These are phyloP conservation scores for Monascus ruber DNA, from an alignment of 2,329 filamentous ascomycete genomes.

Conservation along the genomic window DNA sequence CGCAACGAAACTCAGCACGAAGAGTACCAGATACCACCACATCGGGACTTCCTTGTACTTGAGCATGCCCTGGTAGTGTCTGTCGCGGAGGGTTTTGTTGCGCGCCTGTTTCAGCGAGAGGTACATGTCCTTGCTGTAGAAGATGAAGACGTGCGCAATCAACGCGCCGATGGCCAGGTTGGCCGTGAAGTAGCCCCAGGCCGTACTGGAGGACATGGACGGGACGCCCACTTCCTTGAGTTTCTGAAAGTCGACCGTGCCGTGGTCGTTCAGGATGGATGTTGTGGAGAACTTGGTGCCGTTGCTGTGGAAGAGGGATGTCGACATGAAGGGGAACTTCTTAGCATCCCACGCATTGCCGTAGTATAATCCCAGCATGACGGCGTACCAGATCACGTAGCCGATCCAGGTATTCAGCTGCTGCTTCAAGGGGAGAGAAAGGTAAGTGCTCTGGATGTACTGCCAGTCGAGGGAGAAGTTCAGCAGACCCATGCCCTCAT, in stretches of 20 bases:
- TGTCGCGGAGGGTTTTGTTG: slow-evolving; percentile 9
- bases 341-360: slow-evolving; percentile 13
- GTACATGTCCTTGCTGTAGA: slow-evolving; percentile 13
- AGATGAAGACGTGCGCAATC: slow-evolving; percentile 14
- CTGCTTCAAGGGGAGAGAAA: slow-evolving; percentile 8
- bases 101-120: slow-evolving; percentile 12
- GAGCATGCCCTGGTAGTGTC: slow-evolving; percentile 14
- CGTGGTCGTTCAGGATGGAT: neutral
- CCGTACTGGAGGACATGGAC: slow-evolving; percentile 5
- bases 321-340: slow-evolving; percentile 17
- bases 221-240: slow-evolving; percentile 16
- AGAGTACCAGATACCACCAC: slow-evolving; percentile 38
- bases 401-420: slow-evolving; percentile 11
- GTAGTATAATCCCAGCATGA: slow-evolving; percentile 14
- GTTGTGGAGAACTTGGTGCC: slow-evolving; percentile 10
- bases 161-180: slow-evolving; percentile 12
- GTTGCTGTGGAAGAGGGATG: slow-evolving; percentile 20
- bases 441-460: slow-evolving; percentile 7
- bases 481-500: slow-evolving; percentile 15
- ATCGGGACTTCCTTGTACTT: slow-evolving; percentile 20
- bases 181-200: slow-evolving; percentile 13
- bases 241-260: slow-evolving; percentile 15
- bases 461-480: slow-evolving; percentile 17
- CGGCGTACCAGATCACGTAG: slow-evolving; percentile 9
- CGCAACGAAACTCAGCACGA: slow-evolving; percentile 36